These are phyloP conservation scores for Colletotrichum limetticola DNA, from an alignment of 2,329 filamentous ascomycete genomes.

Conservation along the genomic window DNA sequence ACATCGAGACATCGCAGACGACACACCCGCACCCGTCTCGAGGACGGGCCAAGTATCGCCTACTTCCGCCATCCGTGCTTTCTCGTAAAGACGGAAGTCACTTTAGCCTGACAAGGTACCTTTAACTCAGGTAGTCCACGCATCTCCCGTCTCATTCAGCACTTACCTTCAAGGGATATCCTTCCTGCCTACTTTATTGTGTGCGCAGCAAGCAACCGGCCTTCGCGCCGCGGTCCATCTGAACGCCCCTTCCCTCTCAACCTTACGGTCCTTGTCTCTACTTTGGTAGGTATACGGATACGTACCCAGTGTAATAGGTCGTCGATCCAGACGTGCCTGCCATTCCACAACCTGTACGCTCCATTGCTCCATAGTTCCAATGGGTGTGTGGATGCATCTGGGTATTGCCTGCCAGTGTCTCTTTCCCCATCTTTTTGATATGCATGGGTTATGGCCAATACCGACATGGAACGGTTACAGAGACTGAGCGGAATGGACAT, in stretches of 20 bases:
- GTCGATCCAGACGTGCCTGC: not conserved
- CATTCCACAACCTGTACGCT: not conserved
- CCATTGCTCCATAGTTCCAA: not conserved
- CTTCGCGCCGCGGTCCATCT: constrained; percentile 29
- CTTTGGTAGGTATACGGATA: not conserved
- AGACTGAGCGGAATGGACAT: not conserved
- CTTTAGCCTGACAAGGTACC: no score
- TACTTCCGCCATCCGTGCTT: constrained; percentile 6
- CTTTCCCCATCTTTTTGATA: not conserved
- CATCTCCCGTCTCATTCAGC: constrained; percentile 9
- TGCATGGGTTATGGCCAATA: not conserved
- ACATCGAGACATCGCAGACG: not conserved
- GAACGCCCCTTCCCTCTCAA: constrained; percentile 15
- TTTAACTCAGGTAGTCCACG: not conserved
- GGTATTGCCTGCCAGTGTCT: not conserved
- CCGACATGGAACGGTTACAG: not conserved
- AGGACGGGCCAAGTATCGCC: constrained; percentile 23
- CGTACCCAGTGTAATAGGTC: not conserved
- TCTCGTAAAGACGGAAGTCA: not conserved
- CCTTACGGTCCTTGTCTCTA: not conserved
- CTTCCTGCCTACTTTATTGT: not conserved
- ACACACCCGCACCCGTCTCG: not conserved
- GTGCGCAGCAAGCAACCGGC: constrained; percentile 1
- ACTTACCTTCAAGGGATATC: not conserved
- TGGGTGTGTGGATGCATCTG: not conserved